phyloP scores from a whole-genome alignment of 2,329 filamentous ascomycete genomes.

The Ramichloridium luteum region DNA sequence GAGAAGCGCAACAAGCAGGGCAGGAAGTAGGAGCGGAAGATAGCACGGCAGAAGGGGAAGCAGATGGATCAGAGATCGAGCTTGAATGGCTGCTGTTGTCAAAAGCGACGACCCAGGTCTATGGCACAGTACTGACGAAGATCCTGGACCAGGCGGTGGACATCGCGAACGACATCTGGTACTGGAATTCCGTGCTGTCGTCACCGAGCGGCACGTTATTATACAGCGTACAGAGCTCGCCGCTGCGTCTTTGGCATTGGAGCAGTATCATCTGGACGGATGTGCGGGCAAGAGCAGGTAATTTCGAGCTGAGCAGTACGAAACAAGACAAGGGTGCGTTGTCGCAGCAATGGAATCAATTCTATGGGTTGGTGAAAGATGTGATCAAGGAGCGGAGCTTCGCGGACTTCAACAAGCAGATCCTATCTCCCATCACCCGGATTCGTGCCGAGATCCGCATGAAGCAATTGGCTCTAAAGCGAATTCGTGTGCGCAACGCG shows the following conservation, averaged over 20 bases:
- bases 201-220: conserved; percentile 68
- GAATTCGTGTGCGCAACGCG: conserved; percentile 66
- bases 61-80: conserved; percentile 53
- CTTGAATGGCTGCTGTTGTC: conserved; percentile 83
- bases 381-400: conserved; percentile 63
- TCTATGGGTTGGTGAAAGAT: conserved; percentile 69
- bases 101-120: conserved; percentile 85
- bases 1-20: conserved; percentile 7
- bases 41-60: conserved; percentile 8
- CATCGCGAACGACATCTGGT: conserved; percentile 78
- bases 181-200: conserved; percentile 81
- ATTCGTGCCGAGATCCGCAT: conserved; percentile 60
- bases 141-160: conserved; percentile 74
- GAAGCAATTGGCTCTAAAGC: conserved; percentile 61
- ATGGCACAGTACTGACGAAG: conserved; percentile 64
- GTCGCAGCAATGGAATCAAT: conserved; percentile 32
- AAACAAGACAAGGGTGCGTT: conserved; percentile 21
- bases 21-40: conserved; percentile 8
- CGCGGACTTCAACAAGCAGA: conserved; percentile 54
- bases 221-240: conserved; percentile 79
- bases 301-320: conserved; percentile 17
- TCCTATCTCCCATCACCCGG: conserved; percentile 67
- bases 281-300: conserved; percentile 32
- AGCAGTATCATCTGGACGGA: conserved; percentile 57
- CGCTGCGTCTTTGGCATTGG: conserved; percentile 61